Evolutionary conservation across 352 stramenopile species (phyloP).

Genomic region (Pythium brachiatum): DNA sequence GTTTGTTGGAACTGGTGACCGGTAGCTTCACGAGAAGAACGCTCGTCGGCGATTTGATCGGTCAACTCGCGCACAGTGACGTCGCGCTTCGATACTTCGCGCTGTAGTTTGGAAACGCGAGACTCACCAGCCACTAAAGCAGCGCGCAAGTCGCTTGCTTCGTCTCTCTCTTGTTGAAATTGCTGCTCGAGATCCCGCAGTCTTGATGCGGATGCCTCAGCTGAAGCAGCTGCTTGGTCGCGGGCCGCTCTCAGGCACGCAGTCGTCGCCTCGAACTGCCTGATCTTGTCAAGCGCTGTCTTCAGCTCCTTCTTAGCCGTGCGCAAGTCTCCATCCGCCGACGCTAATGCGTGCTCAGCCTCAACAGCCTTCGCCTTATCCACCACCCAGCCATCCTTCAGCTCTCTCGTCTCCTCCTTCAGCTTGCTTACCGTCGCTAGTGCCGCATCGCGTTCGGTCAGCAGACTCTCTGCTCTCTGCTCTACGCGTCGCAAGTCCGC

Average conservation of each 20-base stretch:
- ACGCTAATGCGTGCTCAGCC: neutral
- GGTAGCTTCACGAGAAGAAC: neutral
- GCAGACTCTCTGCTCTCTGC: neutral
- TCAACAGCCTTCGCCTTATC: neutral
- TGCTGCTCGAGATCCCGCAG: neutral
- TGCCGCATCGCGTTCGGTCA: neutral
- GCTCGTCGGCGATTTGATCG: neutral
- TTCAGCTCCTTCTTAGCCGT: neutral
- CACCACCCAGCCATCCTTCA: neutral
- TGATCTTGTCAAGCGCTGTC: neutral
- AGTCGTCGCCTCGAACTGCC: neutral
- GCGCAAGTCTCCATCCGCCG: neutral
- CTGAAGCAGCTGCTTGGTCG: neutral
- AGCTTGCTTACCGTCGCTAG: neutral
- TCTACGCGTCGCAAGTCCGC: slow-evolving; percentile 3
- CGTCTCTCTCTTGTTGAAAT: neutral
- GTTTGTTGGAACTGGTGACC: neutral
- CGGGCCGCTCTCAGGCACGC: neutral
- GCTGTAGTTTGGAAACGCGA: neutral
- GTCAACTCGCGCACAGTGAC: neutral
- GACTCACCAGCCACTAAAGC: neutral
- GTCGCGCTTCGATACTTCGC: neutral
- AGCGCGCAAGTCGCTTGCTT: neutral
- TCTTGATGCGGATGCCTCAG: neutral
- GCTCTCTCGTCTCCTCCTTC: neutral